Evolutionary conservation across 768 basidiomycete species (phyloP), one percentile per base, ranked within the genome.

Genomic region (Pleurotus sapidus): DNA sequence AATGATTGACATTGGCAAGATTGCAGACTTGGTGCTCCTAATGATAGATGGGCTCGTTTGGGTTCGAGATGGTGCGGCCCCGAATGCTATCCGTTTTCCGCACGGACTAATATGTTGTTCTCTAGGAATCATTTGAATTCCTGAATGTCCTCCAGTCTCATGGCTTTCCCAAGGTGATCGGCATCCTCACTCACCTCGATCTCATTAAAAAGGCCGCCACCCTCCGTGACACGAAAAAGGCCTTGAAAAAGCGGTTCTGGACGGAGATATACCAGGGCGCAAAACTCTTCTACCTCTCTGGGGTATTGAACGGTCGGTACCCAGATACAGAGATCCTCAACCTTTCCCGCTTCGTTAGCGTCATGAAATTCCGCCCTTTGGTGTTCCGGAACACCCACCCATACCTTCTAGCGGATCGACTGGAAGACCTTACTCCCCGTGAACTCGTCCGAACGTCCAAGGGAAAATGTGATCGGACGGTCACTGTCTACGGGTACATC

Each of bases 1-100:
- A 51, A 98, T 98, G 96, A 92, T 98, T 62, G 97, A 99, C 79
- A 81, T 98, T 65, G 96, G 88, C 56, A 99, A 99, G 74, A 85
- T 98, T 57, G 97, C 93, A 6, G 97, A 98, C 73, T 80, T 99
- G 57, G 91, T 98, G 4, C 80, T 99, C 46, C 85, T 99, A 61
- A 95, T 98, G 94, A 88, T 98, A 61, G 97, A 99, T 67, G 96
- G 96, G 91, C 3, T 95, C 93, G 24, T 98, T 95, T 71, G 97
- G 97, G 3, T 96, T 98, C 63, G 97, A 98, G 74, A 99, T 98
- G 97, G 96, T 94, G 62, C 60, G 84, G 84, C 66, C 1, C 9
- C 9, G 3, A 34, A 34, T 7, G 8, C 30, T 34, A 9, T 34
- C 25, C 5, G 1, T 48, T 27, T 53, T 47, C 3, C 40, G 49